phyloP scores from a whole-genome alignment of 1,284 basidiomycete species.

The Marasmius tenuissimus region DNA sequence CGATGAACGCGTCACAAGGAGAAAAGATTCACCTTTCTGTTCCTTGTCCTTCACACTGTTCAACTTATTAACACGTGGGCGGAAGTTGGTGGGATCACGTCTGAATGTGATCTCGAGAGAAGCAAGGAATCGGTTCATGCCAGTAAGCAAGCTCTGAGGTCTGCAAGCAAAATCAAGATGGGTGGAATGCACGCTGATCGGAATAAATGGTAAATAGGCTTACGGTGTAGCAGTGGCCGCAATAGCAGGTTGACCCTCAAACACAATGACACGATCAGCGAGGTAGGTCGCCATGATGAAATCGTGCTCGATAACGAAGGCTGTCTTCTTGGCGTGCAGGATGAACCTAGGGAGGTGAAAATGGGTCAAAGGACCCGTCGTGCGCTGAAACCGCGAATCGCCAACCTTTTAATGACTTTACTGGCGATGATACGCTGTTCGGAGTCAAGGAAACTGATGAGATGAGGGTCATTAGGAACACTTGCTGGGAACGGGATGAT shows the following conservation, averaged over 20 bases:
- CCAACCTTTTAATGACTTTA: constrained; percentile 93
- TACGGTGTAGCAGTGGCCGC: constrained; percentile 85
- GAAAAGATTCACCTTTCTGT: constrained; percentile 73
- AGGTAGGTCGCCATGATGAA: constrained; percentile 98
- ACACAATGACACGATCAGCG: constrained; percentile 95
- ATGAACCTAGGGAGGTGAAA: constrained; percentile 65
- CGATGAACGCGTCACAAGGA: neutral
- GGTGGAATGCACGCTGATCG: constrained; percentile 10
- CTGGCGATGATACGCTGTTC: constrained; percentile 97
- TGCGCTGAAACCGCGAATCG: neutral
- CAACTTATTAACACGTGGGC: constrained; percentile 92
- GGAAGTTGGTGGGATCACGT: constrained; percentile 92
- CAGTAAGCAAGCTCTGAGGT: constrained; percentile 80
- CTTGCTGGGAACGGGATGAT: neutral
- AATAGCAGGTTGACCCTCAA: constrained; percentile 84
- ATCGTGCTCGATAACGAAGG: constrained; percentile 97
- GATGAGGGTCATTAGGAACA: constrained; percentile 11
- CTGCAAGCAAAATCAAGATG: constrained; percentile 34
- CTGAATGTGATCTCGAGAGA: constrained; percentile 95
- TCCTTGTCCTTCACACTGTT: constrained; percentile 93
- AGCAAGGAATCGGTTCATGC: constrained; percentile 92
- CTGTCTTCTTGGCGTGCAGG: constrained; percentile 92
- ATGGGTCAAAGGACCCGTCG: constrained; percentile 7
- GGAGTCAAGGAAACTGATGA: constrained; percentile 84
- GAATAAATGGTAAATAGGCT: constrained; percentile 27